Percentiles rank a stretch among this genome's conserved stretches.
phyloP scores from a whole-genome alignment of 2,329 filamentous ascomycete species.

The Gnomoniopsis smithogilvyi region DNA sequence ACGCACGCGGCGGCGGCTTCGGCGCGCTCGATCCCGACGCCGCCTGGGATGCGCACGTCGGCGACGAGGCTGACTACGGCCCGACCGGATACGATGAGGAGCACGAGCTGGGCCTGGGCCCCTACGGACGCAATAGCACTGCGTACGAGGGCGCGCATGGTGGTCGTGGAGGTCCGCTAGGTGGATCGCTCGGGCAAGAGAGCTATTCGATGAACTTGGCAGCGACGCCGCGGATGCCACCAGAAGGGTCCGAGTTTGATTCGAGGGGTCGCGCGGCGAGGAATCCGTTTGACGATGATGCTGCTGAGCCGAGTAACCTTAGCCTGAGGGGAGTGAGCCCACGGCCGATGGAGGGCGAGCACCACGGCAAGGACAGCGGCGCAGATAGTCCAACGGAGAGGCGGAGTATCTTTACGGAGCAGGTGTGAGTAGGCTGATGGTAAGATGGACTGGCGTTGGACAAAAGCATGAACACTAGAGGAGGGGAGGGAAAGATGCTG shows the following conservation, averaged over 20 bases:
- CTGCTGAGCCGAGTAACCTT: conserved; percentile 58
- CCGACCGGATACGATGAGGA: conserved; percentile 69
- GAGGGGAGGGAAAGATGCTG: no score
- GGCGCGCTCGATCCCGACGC: conserved; percentile 76
- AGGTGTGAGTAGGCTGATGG: conserved; percentile 44
- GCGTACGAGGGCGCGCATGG: conserved; percentile 34
- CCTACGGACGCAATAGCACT: conserved; percentile 31
- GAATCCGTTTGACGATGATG: conserved; percentile 70
- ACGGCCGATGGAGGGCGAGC: conserved; percentile 58
- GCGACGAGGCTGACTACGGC: conserved; percentile 65
- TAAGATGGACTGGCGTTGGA: background rate
- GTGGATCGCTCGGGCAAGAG: conserved; percentile 19
- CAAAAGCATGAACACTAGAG: background rate
- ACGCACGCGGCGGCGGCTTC: conserved; percentile 51
- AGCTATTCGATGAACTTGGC: conserved; percentile 50
- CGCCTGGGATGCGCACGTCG: conserved; percentile 80
- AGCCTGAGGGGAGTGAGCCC: conserved; percentile 72
- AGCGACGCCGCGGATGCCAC: conserved; percentile 29
- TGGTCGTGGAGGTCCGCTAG: conserved; percentile 24
- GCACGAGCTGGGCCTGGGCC: conserved; percentile 62
- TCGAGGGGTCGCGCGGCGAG: conserved; percentile 36
- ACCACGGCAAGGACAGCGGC: conserved; percentile 32
- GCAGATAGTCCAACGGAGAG: conserved; percentile 63
- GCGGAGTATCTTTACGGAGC: conserved; percentile 67
- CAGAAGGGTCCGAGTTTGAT: conserved; percentile 23